Conservation (phyloP, 2,329 filamentous ascomycete species). For the Macrophomina pseudophaseolina region DNA sequence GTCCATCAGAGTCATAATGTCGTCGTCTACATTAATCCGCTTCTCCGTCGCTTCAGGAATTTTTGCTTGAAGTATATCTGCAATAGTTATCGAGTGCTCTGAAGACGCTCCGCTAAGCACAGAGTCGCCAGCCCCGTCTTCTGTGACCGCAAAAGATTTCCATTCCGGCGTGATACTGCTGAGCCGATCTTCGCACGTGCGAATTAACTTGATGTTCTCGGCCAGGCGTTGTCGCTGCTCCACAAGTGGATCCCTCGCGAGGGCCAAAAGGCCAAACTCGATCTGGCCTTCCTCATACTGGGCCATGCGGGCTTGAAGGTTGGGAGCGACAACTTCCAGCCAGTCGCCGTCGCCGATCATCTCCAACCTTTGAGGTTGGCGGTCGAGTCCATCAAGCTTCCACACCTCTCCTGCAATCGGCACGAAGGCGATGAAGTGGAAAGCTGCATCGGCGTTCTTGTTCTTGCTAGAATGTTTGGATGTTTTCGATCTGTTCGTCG, state of each 20-base stretch:
- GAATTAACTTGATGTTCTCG: constrained; percentile 53
- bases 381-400: constrained; percentile 86
- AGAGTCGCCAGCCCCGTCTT: constrained; percentile 32
- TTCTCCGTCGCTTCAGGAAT: constrained; percentile 29
- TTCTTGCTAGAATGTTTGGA: constrained; percentile 1
- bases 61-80: constrained; percentile 30
- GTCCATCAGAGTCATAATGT: constrained; percentile 32
- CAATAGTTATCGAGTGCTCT: constrained; percentile 34
- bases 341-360: constrained; percentile 61
- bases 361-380: constrained; percentile 57
- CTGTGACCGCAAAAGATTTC: constrained; percentile 39
- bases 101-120: constrained; percentile 29
- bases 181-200: constrained; percentile 48
- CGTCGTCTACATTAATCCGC: constrained; percentile 32
- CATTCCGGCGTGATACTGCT: constrained; percentile 49
- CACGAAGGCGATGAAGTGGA: constrained; percentile 90
- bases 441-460: constrained; percentile 62
- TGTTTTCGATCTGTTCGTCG: constrained; percentile 29
- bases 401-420: constrained; percentile 76
- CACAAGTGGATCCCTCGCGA: constrained; percentile 70
- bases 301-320: constrained; percentile 71
- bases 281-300: constrained; percentile 62
- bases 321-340: constrained; percentile 67
- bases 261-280: constrained; percentile 77
- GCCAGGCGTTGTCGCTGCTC: constrained; percentile 52